Percentiles rank a stretch among this genome's conserved stretches.
These are phyloP conservation scores for Austroboletus niveus DNA, from an alignment of 1,284 basidiomycete species.

Conservation along the genomic window DNA sequence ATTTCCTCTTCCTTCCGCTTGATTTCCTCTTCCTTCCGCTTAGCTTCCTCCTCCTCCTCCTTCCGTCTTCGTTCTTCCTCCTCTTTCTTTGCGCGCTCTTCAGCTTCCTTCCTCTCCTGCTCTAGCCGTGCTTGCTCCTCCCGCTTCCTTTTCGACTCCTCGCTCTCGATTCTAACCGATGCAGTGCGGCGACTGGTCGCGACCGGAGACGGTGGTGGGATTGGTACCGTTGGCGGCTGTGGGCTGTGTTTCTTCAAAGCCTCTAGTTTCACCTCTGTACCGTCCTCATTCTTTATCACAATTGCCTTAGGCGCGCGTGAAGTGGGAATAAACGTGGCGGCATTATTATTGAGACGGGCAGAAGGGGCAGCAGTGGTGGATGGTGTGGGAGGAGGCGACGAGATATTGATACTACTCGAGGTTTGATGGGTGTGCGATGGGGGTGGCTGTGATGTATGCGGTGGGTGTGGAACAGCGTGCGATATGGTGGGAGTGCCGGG, in stretches of 20 bases:
- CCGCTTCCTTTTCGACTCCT: constrained; percentile 52
- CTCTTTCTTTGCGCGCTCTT: constrained; percentile 21
- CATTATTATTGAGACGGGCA: constrained; percentile 54
- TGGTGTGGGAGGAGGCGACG: constrained; percentile 70
- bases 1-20: constrained; percentile 34
- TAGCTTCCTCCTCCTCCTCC: constrained; percentile 26
- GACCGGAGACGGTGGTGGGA: constrained; percentile 41
- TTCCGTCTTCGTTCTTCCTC: constrained; percentile 32
- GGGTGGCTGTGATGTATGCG: constrained; percentile 51
- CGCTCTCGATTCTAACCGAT: constrained; percentile 55
- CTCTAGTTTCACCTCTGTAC: constrained; percentile 58
- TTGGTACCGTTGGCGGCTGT: constrained; percentile 40
- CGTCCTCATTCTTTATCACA: constrained; percentile 47
- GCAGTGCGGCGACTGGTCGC: constrained; percentile 33
- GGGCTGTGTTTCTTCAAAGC: constrained; percentile 48
- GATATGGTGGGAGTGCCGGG: constrained; percentile 63
- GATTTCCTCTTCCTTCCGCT: constrained; percentile 33
- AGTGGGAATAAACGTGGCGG: constrained; percentile 61
- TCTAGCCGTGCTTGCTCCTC: constrained; percentile 51
- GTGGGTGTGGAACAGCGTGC: constrained; percentile 49
- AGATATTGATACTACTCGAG: constrained; percentile 46
- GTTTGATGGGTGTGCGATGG: constrained; percentile 50
- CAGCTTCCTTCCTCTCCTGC: constrained; percentile 37
- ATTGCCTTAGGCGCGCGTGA: constrained; percentile 27
- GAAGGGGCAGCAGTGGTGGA: constrained; percentile 44